phyloP scores from a whole-genome alignment of 768 basidiomycete genomes.

The Mycena alexandri region DNA sequence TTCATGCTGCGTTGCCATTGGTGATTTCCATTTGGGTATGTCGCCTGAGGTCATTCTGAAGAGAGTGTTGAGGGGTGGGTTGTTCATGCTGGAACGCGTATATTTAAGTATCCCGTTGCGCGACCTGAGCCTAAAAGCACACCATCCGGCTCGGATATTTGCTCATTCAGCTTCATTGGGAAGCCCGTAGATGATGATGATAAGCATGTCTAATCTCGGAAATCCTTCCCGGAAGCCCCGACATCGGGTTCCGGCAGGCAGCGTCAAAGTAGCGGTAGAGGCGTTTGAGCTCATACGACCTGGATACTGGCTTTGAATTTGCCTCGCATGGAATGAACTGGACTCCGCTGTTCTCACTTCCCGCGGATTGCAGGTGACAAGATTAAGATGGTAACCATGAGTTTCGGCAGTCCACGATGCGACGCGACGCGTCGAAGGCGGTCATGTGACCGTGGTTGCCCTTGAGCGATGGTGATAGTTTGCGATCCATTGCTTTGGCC shows the following conservation, averaged over 20 bases:
- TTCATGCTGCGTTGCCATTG: constrained; percentile 40
- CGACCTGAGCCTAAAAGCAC: constrained; percentile 30
- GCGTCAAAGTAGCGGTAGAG: too few species aligned
- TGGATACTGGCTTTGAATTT: too few species aligned
- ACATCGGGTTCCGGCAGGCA: neutral
- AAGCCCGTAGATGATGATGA: neutral
- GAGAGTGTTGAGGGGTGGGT: neutral
- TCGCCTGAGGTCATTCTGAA: neutral
- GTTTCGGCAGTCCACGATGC: too few species aligned
- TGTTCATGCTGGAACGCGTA: neutral
- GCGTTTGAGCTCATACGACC: too few species aligned
- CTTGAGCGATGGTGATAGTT: too few species aligned
- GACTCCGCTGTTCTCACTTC: neutral
- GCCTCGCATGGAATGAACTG: neutral
- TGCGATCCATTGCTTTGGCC: too few species aligned
- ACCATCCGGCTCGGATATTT: constrained; percentile 13
- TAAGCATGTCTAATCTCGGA: neutral
- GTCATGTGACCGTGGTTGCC: too few species aligned
- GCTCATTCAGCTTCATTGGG: neutral
- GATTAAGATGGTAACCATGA: too few species aligned
- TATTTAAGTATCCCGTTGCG: constrained; percentile 13
- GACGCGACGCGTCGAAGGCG: too few species aligned
- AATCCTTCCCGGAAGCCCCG: neutral
- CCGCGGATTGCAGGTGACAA: too few species aligned
- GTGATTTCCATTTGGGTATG: constrained; percentile 43